These are phyloP conservation scores for Komagataella kurtzmanii DNA, from an alignment of 805 yeast species.

Conservation along the genomic window DNA sequence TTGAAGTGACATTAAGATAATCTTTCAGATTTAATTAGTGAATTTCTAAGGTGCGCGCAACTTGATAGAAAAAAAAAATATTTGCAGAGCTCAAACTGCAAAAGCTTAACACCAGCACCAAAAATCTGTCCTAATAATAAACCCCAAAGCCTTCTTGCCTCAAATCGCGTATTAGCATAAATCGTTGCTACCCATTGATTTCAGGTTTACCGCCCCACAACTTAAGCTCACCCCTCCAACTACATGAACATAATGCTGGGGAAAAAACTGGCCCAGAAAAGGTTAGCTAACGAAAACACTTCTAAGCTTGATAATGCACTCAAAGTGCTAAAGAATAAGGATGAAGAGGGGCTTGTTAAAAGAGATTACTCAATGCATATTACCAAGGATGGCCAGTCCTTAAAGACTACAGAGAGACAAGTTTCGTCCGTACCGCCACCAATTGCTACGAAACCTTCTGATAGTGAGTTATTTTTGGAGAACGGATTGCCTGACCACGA, in stretches of 20 bases:
- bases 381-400: conserved; percentile 43
- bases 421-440: conserved; percentile 52
- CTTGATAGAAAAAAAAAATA: too few relatives aligned
- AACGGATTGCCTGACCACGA: conserved; percentile 61
- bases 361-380: conserved; percentile 28
- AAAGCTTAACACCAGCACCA: too few relatives aligned
- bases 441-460: conserved; percentile 47
- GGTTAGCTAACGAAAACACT: conserved; percentile 25
- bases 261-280: conserved; percentile 7
- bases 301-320: conserved; percentile 54
- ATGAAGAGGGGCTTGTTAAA: conserved; percentile 2
- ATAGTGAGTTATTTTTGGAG: conserved; percentile 48
- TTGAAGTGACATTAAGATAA: neutral
- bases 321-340: conserved; percentile 39
- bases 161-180: neutral
- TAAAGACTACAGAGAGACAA: conserved; percentile 44
- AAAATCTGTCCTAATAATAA: too few relatives aligned
- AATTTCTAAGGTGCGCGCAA: too few relatives aligned
- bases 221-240: neutral
- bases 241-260: neutral
- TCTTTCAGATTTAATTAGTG: too few relatives aligned
- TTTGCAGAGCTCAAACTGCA: too few relatives aligned
- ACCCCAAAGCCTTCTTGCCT: neutral
- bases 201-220: neutral
- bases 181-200: neutral